Conservation (phyloP, 2,329 filamentous ascomycete species). For the Fusarium scirpi region DNA sequence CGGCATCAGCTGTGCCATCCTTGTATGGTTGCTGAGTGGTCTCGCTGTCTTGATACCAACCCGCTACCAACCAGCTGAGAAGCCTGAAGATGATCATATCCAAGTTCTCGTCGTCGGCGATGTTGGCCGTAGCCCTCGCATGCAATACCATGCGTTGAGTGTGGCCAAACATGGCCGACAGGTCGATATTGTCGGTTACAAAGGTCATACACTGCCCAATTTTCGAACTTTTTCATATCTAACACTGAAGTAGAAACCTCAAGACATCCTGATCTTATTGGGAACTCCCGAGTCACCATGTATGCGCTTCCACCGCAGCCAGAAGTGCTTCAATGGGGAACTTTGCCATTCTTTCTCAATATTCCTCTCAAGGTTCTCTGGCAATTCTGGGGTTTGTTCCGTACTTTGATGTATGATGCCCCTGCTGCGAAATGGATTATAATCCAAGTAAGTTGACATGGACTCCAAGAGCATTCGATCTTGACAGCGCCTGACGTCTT, state of each 20-base stretch:
- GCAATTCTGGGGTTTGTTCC: conserved; percentile 80
- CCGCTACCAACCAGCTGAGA: conserved; percentile 52
- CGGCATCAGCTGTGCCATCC: conserved; percentile 49
- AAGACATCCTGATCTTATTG: conserved; percentile 80
- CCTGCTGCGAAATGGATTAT: conserved; percentile 86
- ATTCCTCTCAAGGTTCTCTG: conserved; percentile 88
- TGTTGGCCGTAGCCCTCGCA: conserved; percentile 93
- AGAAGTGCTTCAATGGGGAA: conserved; percentile 72
- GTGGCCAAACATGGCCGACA: conserved; percentile 83
- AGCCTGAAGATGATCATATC: conserved; percentile 60
- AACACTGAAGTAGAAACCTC: conserved; percentile 72
- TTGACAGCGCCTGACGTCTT: conserved; percentile 10
- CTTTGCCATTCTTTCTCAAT: conserved; percentile 79
- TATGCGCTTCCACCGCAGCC: conserved; percentile 78
- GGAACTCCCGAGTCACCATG: conserved; percentile 76
- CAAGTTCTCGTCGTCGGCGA: conserved; percentile 95
- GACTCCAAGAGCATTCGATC: no score
- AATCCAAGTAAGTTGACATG: conserved; percentile 69
- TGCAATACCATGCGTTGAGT: conserved; percentile 98
- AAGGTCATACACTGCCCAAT: conserved; percentile 63
- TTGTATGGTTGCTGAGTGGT: conserved; percentile 44
- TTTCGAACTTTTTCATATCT: conserved; percentile 14
- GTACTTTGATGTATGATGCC: conserved; percentile 78
- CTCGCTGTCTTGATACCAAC: conserved; percentile 50
- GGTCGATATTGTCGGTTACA: conserved; percentile 90